These are phyloP conservation scores for Alternaria longipes DNA, from an alignment of 2,329 filamentous ascomycete genomes.

Conservation along the genomic window DNA sequence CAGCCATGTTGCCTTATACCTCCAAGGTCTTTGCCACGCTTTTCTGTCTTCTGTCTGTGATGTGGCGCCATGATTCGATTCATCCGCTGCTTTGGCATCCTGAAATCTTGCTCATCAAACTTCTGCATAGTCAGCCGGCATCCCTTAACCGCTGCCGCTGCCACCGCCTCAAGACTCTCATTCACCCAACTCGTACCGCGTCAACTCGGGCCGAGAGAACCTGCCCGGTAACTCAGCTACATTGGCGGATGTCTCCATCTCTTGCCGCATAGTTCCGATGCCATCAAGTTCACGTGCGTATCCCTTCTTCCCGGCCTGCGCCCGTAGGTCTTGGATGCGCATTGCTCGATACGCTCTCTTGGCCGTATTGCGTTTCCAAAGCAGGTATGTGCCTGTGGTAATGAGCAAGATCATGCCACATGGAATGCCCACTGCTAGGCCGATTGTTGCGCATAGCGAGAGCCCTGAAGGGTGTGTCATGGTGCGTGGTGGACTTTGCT, in stretches of 20 bases:
- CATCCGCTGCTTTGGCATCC: background rate
- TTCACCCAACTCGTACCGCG: background rate
- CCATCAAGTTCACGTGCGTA: background rate
- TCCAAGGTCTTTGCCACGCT: too few relatives aligned
- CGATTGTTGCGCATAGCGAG: background rate
- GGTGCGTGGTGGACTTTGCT: background rate
- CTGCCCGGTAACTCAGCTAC: background rate
- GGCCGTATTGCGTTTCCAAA: background rate
- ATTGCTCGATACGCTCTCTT: background rate
- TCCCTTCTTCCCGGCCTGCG: background rate
- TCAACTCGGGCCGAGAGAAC: background rate
- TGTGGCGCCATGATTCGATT: too few relatives aligned
- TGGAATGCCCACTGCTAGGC: conserved; percentile 2
- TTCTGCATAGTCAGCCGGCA: background rate
- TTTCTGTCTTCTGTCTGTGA: too few relatives aligned
- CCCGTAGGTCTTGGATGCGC: background rate
- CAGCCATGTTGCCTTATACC: too few relatives aligned
- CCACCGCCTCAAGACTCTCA: background rate
- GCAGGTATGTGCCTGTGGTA: background rate
- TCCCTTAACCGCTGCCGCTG: too few relatives aligned
- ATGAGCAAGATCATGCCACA: background rate
- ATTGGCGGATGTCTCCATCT: background rate
- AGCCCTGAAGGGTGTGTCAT: background rate
- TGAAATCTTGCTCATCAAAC: background rate
- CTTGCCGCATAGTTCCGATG: background rate